These are phyloP conservation scores for Paxillus rubicundulus DNA, from an alignment of 768 basidiomycete species.

Conservation along the genomic window DNA sequence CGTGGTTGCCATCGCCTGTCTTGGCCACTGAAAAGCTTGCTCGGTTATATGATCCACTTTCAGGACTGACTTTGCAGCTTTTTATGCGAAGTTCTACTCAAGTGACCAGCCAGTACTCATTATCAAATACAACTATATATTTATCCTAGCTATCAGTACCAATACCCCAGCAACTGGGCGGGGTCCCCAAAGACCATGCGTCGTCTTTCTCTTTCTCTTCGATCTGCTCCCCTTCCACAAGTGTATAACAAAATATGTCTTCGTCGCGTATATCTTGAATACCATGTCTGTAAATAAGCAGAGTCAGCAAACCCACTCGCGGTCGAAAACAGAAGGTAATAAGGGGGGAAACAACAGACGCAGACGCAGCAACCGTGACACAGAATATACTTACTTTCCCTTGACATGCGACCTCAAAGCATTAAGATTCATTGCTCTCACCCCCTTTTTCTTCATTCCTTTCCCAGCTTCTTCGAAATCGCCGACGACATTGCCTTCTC, in stretches of 20 bases:
- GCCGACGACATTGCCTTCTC: neutral
- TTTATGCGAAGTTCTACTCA: no score
- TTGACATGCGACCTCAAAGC: slow-evolving; percentile 63
- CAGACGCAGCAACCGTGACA: neutral
- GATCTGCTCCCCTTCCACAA: neutral
- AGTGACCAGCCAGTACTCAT: no score
- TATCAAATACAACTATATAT: no score
- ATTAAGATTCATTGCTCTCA: slow-evolving; percentile 45
- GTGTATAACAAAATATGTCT: slow-evolving; percentile 41
- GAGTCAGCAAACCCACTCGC: slow-evolving; percentile 4
- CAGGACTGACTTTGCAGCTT: no score
- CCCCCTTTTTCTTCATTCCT: slow-evolving; percentile 5
- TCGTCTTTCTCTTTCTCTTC: neutral
- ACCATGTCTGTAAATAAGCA: slow-evolving; percentile 43
- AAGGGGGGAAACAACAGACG: neutral
- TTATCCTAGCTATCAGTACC: no score
- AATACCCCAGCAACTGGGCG: no score
- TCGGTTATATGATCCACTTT: no score
- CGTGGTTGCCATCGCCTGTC: no score
- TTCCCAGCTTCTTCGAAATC: neutral
- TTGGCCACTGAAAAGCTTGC: no score
- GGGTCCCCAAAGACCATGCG: no score
- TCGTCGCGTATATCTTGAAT: slow-evolving; percentile 50
- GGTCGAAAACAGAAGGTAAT: neutral
- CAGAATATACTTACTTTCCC: slow-evolving; percentile 45